Percentiles rank a stretch among this genome's conserved stretches.
phyloP scores from a whole-genome alignment of 2,329 filamentous ascomycete genomes.

The Penicillium crustosum region DNA sequence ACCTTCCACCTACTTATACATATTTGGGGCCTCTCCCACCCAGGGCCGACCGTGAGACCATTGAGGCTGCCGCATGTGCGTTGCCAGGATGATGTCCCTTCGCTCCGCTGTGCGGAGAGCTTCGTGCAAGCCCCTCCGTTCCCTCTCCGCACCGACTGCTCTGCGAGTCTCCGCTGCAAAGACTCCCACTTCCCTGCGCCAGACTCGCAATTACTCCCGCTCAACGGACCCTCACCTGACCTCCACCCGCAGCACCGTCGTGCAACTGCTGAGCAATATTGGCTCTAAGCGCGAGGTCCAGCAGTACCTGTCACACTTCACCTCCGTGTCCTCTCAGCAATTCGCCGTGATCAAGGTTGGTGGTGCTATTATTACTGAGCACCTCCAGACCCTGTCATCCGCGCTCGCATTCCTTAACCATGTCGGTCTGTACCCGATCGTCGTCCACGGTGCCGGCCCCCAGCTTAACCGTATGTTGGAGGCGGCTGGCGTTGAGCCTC shows the following conservation, averaged over 20 bases:
- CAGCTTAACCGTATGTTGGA: conserved; percentile 91
- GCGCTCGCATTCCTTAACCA: conserved; percentile 90
- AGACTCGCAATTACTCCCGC: conserved; percentile 47
- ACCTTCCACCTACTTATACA: conserved; percentile 6
- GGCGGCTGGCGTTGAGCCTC: conserved; percentile 86
- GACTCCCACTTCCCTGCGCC: conserved; percentile 31
- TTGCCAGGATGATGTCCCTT: conserved; percentile 45
- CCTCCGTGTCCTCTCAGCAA: conserved; percentile 91
- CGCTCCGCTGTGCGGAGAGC: conserved; percentile 48
- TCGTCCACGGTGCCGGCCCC: conserved; percentile 91
- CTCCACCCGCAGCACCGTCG: conserved; percentile 74
- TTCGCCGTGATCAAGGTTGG: conserved; percentile 99
- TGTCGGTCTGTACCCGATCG: conserved; percentile 90
- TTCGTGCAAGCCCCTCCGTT: conserved; percentile 43
- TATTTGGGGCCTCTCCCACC: conserved; percentile 20
- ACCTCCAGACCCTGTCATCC: conserved; percentile 86
- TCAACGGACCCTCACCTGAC: conserved; percentile 51
- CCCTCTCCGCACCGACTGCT: conserved; percentile 41
- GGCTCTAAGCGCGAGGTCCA: conserved; percentile 94
- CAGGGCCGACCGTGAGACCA: conserved; percentile 17
- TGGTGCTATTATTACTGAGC: conserved; percentile 90
- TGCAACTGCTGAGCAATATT: conserved; percentile 91
- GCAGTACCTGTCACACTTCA: conserved; percentile 97
- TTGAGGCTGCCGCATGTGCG: conserved; percentile 45
- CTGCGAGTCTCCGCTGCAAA: conserved; percentile 29